Evolutionary conservation across 2,329 filamentous ascomycete species (phyloP), one percentile per base, ranked within the genome.

Genomic region (Ceratocystis alfenasii): DNA sequence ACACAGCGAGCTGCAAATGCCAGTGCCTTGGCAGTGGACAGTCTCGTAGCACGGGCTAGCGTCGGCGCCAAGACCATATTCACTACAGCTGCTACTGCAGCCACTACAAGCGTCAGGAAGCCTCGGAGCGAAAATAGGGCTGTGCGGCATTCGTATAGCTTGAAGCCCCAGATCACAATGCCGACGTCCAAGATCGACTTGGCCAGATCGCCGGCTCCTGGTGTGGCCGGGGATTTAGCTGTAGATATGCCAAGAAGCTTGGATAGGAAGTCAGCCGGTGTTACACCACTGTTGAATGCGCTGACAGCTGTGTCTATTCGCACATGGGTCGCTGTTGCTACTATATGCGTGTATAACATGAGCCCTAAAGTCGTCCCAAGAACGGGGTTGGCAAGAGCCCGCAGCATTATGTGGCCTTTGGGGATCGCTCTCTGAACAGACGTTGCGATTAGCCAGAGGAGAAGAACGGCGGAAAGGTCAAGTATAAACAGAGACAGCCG

Each of bases 91-190:
- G 75, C 72, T 0, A 71, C 61, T 0, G 73, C 68, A 8, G 77
- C 76, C 2, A 78, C 71, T 2, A 75, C 5, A 3, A 78, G 68
- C 0, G 77, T 75, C 1, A 76, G 71, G 3, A 77, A 46, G 0
- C 80, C 80, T 0, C 75, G 75, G 0, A 74, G 69, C 25, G 78
- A 80, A 59, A 78, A 74, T 1, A 82, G 73, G 62, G 79, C 78
- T 1, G 69, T 68, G 3, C 79, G 78, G 71, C 78, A 80, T 68
- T 81, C 79, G 69, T 78, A 80, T 2, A 82, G 74, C 71, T 82
- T 82, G 69, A 82, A 77, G 0, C 80, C 80, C 80, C 80, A 82
- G 2, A 77, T 74, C 2, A 81, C 74, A 28, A 82, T 80, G 10
- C 80, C 80, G 2, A 78, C 76, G 69, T 81, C 78, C 2, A 82